These are phyloP conservation scores for Pythium pyrilobum DNA, from an alignment of 352 stramenopile genomes.

Conservation along the genomic window DNA sequence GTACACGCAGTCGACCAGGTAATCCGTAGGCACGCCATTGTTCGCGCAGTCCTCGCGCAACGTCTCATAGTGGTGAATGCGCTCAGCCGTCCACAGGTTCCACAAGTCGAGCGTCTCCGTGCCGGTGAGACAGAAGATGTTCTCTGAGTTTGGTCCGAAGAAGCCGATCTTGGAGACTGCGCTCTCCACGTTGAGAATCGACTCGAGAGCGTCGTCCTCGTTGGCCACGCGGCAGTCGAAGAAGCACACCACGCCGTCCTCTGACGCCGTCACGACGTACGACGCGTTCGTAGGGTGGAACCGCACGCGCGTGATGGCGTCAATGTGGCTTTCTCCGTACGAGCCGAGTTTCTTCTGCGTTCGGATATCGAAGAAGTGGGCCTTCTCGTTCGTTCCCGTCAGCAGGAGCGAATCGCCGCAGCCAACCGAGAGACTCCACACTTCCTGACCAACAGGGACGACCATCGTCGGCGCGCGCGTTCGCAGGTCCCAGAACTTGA, in stretches of 20 bases:
- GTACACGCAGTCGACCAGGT: constrained; percentile 87
- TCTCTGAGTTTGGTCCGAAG: constrained; percentile 75
- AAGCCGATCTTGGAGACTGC: constrained; percentile 84
- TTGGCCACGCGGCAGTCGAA: constrained; percentile 81
- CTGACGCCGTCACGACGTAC: constrained; percentile 86
- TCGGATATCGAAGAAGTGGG: constrained; percentile 79
- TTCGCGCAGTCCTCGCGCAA: constrained; percentile 73
- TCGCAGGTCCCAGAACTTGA: constrained; percentile 85
- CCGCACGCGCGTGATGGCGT: constrained; percentile 83
- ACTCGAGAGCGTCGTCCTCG: constrained; percentile 87
- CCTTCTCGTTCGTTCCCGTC: constrained; percentile 65
- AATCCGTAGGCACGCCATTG: constrained; percentile 64
- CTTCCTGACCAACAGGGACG: constrained; percentile 57
- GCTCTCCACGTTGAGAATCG: constrained; percentile 89
- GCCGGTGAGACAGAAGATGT: constrained; percentile 84
- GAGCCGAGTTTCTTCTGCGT: constrained; percentile 57
- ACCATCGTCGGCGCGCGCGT: constrained; percentile 48
- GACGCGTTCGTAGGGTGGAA: constrained; percentile 76
- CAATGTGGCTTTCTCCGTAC: constrained; percentile 87
- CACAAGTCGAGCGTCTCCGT: constrained; percentile 88
- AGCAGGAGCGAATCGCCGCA: constrained; percentile 73
- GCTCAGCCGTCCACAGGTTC: constrained; percentile 81
- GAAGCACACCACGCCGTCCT: constrained; percentile 89
- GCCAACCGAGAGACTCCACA: constrained; percentile 78
- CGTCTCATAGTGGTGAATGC: constrained; percentile 72